Base-by-base conservation (phyloP, 1,284 basidiomycete genomes). In the Ceratobasidium sp. region DNA sequence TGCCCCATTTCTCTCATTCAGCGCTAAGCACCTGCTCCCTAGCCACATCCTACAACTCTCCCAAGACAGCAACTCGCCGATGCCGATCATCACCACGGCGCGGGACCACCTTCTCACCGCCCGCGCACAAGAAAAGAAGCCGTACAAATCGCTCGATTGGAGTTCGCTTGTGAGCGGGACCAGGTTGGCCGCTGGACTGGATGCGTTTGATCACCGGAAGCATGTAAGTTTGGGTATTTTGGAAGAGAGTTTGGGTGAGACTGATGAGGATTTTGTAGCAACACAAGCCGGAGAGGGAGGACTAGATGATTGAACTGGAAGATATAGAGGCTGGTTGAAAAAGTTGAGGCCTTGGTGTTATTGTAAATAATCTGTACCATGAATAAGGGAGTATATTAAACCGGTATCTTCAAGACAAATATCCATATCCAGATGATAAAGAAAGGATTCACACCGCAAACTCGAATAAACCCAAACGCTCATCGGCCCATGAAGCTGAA, bases 11-110 rank as follows among this genome's bases (percentile, higher is more conserved):
- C n/a, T 57, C 33, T 38, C 9, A 7, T 33, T n/a, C 46, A 44
- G 42, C 50, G 4, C 62, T 56, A 71, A 38, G 10, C 42, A 28
- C 23, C 40, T 38, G 33, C 10, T 12, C 44, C 40, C 71, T 77
- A 90, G 90, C 33, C 92, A 93, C 82, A 89, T 93, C 77, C 90
- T 90, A 78, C 87, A 86, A 54, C 86, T 93, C 15, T 87, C 90
- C 1, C 85, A 88, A 10, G 89, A 91, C 71, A 86, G 91, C 81
- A 92, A 95, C 81, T 90, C 92, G 13, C 95, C 94, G 0, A 92
- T 96, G 90, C 95, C 95, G 12, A 88, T 88, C 23, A 88, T 96
- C 80, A 94, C 96, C 82, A 87, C 91, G 64, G 92, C 92, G 28
- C 64, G 65, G 44, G 44, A 93, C 81, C 93, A 94, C 82, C 87